Evolutionary conservation across 1,284 basidiomycete genomes (phyloP).

Genomic region (Cutaneotrichosporon sp.): DNA sequence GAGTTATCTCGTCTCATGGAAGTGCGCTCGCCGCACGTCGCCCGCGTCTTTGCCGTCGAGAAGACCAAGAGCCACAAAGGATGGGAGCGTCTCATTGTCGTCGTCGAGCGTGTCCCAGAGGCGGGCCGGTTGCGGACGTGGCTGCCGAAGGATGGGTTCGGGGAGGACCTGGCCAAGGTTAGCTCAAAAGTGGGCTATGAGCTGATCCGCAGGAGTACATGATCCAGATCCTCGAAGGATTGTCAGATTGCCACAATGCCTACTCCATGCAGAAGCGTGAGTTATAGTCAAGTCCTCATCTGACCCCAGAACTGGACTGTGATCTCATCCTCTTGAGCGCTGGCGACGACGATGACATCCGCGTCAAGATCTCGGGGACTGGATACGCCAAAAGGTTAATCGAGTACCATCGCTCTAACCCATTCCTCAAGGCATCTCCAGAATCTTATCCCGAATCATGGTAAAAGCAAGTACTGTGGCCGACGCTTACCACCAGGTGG

Average conservation of each 20-base stretch:
- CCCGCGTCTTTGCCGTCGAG: constrained; percentile 43
- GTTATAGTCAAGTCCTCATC: constrained; percentile 4
- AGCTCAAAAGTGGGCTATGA: background rate
- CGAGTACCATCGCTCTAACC: constrained; percentile 53
- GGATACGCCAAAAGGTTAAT: constrained; percentile 46
- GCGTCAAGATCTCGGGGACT: constrained; percentile 47
- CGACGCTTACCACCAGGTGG: constrained; percentile 29
- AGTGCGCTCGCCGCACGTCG: constrained; percentile 38
- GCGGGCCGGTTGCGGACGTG: constrained; percentile 44
- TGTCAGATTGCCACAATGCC: constrained; percentile 42
- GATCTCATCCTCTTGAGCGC: constrained; percentile 41
- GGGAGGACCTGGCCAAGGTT: constrained; percentile 44
- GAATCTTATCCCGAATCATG: constrained; percentile 46
- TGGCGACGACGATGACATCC: constrained; percentile 26
- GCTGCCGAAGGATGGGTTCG: constrained; percentile 45
- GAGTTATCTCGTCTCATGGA: constrained; percentile 40
- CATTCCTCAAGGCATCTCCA: constrained; percentile 40
- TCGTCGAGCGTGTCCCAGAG: constrained; percentile 42
- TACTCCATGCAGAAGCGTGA: constrained; percentile 48
- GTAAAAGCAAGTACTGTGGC: constrained; percentile 24
- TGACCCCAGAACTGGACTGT: constrained; percentile 38
- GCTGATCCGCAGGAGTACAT: constrained; percentile 41
- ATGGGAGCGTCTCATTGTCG: constrained; percentile 46
- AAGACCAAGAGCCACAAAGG: constrained; percentile 46
- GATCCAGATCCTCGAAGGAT: constrained; percentile 44